Evolutionary conservation across 2,329 filamentous ascomycete genomes (phyloP), one percentile per base, ranked within the genome.

Genomic region (Colletotrichum liaoningense): DNA sequence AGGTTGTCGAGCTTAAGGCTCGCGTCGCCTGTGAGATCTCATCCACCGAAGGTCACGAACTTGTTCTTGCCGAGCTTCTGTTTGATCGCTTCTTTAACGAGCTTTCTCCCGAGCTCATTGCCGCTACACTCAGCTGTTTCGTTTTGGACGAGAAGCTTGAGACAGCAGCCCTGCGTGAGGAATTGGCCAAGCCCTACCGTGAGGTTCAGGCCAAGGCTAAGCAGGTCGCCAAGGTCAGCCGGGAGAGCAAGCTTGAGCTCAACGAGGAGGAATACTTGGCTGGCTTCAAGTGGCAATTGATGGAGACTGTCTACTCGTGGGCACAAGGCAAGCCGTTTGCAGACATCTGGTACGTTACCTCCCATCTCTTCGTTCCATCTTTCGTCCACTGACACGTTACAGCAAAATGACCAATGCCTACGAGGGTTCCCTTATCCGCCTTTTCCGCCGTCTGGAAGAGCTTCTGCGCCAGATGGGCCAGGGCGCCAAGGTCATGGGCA

Each of bases 391-490:
- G 33, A 75, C 71, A 59, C n/a, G 3, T 16, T 16, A 8, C 75
- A 97, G 96, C 85, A 97, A 97, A 94, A 98, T 99, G 95, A 98
- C 97, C 33, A 96, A 98, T 79, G 94, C 96, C 33, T 99, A 98
- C 83, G 97, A 99, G 86, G 97, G 97, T 73, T 98, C 95, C 72
- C 87, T 99, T 74, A 98, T 99, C 78, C 95, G 97, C 62, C 91
- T 98, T 52, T 99, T 99, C 91, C 93, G 97, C 67, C 94, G 97
- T 24, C 88, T 99, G 38, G 97, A 99, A 84, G 97, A 99, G 84
- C 88, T 98, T 71, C 87, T 99, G 46, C 91, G 97, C 77, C 97
- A 99, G 83, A 97, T 98, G 90, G 96, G 93, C 19, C 94, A 98
- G 84, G 97, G 96, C 28, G 91, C 94, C 76, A 98, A 98, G 86